These are phyloP conservation scores for Encephalitozoon cuniculi DNA, from an alignment of 371 early-diverging fungal genomes.

Conservation along the genomic window DNA sequence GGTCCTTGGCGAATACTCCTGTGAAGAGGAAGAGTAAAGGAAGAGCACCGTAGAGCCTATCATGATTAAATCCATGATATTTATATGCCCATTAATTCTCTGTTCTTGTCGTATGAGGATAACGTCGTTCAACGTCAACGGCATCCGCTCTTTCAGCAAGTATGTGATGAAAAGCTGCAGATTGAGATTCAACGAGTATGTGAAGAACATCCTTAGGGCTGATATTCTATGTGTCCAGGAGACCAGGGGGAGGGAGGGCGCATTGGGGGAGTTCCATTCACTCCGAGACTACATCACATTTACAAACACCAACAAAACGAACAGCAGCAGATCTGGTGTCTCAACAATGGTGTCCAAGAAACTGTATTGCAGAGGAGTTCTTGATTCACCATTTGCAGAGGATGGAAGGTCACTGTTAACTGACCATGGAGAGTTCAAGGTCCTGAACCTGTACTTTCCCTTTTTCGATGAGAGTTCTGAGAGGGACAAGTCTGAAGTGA, in stretches of 20 bases:
- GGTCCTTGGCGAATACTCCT: slow-evolving; percentile 3
- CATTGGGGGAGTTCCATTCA: slow-evolving; percentile 8
- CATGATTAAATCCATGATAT: not conserved
- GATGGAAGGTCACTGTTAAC: slow-evolving; percentile 72
- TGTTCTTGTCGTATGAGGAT: slow-evolving; percentile 17
- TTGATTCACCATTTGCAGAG: slow-evolving; percentile 63
- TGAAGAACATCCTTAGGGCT: slow-evolving; percentile 64
- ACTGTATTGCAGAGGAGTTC: slow-evolving; percentile 35
- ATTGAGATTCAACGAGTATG: slow-evolving; percentile 29
- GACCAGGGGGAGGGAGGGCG: slow-evolving; percentile 63
- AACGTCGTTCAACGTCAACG: slow-evolving; percentile 53
- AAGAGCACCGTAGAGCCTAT: not conserved
- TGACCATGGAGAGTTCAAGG: slow-evolving; percentile 68
- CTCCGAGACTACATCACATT: slow-evolving; percentile 68
- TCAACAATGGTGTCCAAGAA: slow-evolving; percentile 34
- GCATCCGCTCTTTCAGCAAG: slow-evolving; percentile 41
- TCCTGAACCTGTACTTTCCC: slow-evolving; percentile 72
- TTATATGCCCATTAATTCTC: not conserved
- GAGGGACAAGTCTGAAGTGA: slow-evolving; percentile 64
- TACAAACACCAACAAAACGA: slow-evolving; percentile 64
- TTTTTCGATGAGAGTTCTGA: slow-evolving; percentile 63
- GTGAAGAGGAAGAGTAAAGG: slow-evolving; percentile 1
- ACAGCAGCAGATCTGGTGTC: slow-evolving; percentile 69
- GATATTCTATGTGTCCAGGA: slow-evolving; percentile 75
- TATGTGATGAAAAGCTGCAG: slow-evolving; percentile 8